phyloP scores from a whole-genome alignment of 2,329 filamentous ascomycete genomes.

The Aspergillus nomiae region DNA sequence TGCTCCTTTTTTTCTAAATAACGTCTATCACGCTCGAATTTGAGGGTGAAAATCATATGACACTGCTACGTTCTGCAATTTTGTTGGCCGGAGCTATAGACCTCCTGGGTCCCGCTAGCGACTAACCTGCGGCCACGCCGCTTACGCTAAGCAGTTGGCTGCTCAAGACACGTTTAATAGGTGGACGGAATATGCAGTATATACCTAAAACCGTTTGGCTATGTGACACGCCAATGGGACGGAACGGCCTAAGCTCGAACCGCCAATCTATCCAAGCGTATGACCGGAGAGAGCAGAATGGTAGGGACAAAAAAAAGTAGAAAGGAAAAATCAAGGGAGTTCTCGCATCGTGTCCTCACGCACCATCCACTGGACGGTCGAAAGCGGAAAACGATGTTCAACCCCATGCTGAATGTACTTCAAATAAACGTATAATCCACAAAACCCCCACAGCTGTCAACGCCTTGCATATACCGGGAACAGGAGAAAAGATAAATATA shows the following conservation, averaged over 20 bases:
- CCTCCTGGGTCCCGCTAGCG: constrained; percentile 1
- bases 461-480: constrained; percentile 28
- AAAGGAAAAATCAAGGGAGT: constrained; percentile 11
- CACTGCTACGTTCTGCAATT: constrained; percentile 20
- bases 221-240: constrained; percentile 21
- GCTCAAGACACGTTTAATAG: constrained; percentile 13
- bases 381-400: constrained; percentile 6
- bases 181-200: constrained; percentile 20
- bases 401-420: constrained; percentile 14
- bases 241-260: constrained; percentile 11
- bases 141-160: constrained; percentile 6
- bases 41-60: constrained; percentile 4
- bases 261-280: constrained; percentile 17
- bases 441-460: constrained; percentile 25
- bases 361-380: not conserved
- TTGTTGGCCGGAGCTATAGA: constrained; percentile 15
- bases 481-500: constrained; percentile 9
- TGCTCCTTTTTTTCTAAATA: too few species aligned
- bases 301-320: constrained; percentile 11
- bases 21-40: not conserved
- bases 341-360: constrained; percentile 12
- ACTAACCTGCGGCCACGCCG: constrained; percentile 16
- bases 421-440: constrained; percentile 9
- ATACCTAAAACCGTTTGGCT: constrained; percentile 21
- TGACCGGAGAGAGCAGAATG: constrained; percentile 4